Evolutionary conservation across 2,329 filamentous ascomycete genomes (phyloP).

Genomic region (Aspergillus piperis): DNA sequence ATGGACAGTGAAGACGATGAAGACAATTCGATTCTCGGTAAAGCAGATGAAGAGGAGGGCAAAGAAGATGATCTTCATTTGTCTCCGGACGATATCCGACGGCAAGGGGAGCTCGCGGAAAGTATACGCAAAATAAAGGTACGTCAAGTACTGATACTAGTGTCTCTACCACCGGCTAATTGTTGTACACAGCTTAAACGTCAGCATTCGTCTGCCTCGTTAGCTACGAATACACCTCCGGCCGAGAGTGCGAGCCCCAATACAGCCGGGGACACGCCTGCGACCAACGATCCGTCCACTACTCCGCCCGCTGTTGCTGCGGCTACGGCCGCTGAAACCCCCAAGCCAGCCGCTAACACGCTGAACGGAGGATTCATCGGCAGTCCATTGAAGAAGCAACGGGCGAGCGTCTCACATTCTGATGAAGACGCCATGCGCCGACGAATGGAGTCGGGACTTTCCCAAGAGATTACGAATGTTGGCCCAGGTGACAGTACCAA

Average conservation of each 20-base stretch:
- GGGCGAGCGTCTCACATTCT: conserved; percentile 47
- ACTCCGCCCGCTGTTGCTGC: conserved; percentile 36
- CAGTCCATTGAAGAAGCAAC: conserved; percentile 51
- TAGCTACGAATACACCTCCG: conserved; percentile 38
- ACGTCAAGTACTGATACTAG: conserved; percentile 24
- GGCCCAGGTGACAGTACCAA: conserved; percentile 11
- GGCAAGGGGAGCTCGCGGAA: conserved; percentile 63
- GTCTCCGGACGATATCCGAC: conserved; percentile 62
- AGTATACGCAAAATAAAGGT: conserved; percentile 68
- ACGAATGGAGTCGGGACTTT: conserved; percentile 43
- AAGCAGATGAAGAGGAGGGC: conserved; percentile 62
- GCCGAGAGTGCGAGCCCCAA: conserved; percentile 40
- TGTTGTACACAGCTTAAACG: conserved; percentile 58
- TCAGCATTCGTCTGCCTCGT: conserved; percentile 63
- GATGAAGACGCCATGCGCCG: conserved; percentile 44
- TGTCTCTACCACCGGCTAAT: conserved; percentile 11
- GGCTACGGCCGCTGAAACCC: conserved; percentile 22
- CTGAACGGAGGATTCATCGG: conserved; percentile 43
- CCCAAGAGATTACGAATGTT: conserved; percentile 37
- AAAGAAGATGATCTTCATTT: conserved; percentile 51
- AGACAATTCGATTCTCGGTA: conserved; percentile 62
- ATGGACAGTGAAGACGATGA: conserved; percentile 79
- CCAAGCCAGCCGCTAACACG: conserved; percentile 25
- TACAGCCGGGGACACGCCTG: conserved; percentile 40
- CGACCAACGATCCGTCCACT: conserved; percentile 33